These are phyloP conservation scores for Neurospora intermedia DNA, from an alignment of 495 filamentous ascomycete species.

Conservation along the genomic window DNA sequence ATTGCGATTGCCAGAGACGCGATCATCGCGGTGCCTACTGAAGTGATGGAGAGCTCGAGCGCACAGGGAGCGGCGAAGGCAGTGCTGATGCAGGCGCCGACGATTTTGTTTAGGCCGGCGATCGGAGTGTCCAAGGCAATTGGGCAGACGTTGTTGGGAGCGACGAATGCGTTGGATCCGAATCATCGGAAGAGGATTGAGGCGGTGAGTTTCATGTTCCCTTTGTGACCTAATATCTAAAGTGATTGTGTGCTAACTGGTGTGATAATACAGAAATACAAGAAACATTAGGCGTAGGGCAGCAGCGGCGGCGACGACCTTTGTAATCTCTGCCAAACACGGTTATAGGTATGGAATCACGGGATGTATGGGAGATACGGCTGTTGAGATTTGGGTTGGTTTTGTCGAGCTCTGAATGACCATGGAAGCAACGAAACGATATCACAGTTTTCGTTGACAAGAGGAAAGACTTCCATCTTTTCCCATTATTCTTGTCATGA, in stretches of 20 bases:
- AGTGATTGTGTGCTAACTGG: slow-evolving; percentile 3
- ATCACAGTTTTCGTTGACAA: neutral
- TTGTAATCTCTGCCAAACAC: neutral
- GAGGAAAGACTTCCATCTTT: neutral
- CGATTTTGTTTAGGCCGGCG: slow-evolving; percentile 78
- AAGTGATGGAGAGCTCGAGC: slow-evolving; percentile 76
- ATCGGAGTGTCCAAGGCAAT: slow-evolving; percentile 87
- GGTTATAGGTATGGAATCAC: neutral
- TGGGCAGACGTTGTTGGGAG: slow-evolving; percentile 78
- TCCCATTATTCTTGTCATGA: neutral
- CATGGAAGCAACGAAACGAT: neutral
- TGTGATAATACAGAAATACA: slow-evolving; percentile 10
- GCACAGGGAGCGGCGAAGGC: slow-evolving; percentile 74
- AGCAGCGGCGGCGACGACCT: neutral
- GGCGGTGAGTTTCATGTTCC: slow-evolving; percentile 53
- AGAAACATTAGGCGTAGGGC: slow-evolving; percentile 4
- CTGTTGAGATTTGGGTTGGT: neutral
- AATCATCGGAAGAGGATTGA: slow-evolving; percentile 73
- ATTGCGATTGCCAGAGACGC: slow-evolving; percentile 75
- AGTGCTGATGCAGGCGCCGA: slow-evolving; percentile 73
- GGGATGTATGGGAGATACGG: neutral
- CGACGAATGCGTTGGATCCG: slow-evolving; percentile 86
- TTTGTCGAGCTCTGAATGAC: neutral
- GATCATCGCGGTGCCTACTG: slow-evolving; percentile 86
- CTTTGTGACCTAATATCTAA: neutral